Conservation (phyloP, 2,329 filamentous ascomycete species). For the Gremmenia infestans region DNA sequence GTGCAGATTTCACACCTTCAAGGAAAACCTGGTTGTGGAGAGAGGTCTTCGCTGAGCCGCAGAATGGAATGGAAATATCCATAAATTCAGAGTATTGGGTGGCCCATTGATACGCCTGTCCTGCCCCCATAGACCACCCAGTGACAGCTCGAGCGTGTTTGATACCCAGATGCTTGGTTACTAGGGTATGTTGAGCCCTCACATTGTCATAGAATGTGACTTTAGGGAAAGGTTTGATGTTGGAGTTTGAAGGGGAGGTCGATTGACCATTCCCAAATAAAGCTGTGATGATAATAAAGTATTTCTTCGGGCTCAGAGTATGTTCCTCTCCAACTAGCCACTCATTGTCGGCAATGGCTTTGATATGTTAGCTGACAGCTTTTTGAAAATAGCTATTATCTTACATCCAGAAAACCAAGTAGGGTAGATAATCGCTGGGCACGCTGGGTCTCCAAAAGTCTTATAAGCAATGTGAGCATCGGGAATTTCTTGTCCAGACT, state of each 20-base stretch:
- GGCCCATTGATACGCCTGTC: constrained; percentile 60
- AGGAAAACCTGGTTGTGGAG: constrained; percentile 66
- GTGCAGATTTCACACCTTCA: constrained; percentile 55
- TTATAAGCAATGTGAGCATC: constrained; percentile 71
- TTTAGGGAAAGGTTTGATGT: constrained; percentile 53
- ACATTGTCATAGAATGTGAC: constrained; percentile 67
- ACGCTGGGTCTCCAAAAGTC: constrained; percentile 59
- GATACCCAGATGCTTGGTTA: constrained; percentile 59
- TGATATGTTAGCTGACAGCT: constrained; percentile 14
- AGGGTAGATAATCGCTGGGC: constrained; percentile 68
- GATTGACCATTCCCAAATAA: constrained; percentile 67
- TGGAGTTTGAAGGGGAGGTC: constrained; percentile 60
- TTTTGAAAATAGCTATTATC: constrained; percentile 16
- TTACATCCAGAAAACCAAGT: constrained; percentile 66
- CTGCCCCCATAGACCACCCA: constrained; percentile 69
- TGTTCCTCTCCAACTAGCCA: constrained; percentile 55
- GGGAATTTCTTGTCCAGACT: constrained; percentile 56
- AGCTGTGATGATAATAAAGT: constrained; percentile 64
- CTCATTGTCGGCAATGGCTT: constrained; percentile 62
- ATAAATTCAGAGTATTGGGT: constrained; percentile 50
- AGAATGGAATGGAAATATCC: constrained; percentile 62
- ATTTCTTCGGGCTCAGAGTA: constrained; percentile 57
- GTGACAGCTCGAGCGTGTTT: constrained; percentile 57
- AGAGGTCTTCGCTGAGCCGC: constrained; percentile 58
- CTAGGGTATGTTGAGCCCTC: constrained; percentile 57